phyloP scores from a whole-genome alignment of 2,329 filamentous ascomycete genomes.

The Beauveria brongniartii region DNA sequence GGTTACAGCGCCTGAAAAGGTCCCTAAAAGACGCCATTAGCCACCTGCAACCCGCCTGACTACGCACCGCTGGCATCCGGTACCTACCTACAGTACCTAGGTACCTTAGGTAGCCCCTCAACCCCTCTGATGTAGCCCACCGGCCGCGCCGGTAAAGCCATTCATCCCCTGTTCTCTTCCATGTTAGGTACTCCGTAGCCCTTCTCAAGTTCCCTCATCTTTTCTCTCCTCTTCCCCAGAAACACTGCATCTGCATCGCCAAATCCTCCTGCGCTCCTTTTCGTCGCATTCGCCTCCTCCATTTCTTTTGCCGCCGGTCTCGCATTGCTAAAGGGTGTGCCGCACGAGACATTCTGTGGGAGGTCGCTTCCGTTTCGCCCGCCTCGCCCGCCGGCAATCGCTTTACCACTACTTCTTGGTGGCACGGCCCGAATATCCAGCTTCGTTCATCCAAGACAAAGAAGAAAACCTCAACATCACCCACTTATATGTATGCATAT shows the following conservation, averaged over 20 bases:
- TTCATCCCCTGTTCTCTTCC: too few relatives aligned
- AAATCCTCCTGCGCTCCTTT: background rate
- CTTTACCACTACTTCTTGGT: background rate
- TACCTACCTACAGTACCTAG: too few relatives aligned
- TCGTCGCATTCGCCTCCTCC: background rate
- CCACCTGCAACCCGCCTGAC: background rate
- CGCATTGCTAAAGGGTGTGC: background rate
- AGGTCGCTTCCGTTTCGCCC: background rate
- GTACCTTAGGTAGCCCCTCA: too few relatives aligned
- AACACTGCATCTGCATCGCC: background rate
- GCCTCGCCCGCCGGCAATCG: background rate
- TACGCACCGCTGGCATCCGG: too few relatives aligned
- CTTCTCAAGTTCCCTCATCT: background rate
- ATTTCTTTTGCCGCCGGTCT: background rate
- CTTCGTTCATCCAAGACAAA: background rate
- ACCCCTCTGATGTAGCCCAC: background rate
- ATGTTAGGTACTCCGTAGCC: background rate
- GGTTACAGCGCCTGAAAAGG: background rate
- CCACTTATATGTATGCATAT: constrained; percentile 5
- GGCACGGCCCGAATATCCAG: background rate
- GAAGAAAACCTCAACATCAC: constrained; percentile 1
- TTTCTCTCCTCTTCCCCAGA: background rate
- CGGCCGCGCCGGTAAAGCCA: too few relatives aligned
- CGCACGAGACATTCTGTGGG: constrained; percentile 1
- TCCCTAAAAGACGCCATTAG: background rate